Conservation (phyloP, 495 filamentous ascomycete genomes). For the Tuber calosporum region DNA sequence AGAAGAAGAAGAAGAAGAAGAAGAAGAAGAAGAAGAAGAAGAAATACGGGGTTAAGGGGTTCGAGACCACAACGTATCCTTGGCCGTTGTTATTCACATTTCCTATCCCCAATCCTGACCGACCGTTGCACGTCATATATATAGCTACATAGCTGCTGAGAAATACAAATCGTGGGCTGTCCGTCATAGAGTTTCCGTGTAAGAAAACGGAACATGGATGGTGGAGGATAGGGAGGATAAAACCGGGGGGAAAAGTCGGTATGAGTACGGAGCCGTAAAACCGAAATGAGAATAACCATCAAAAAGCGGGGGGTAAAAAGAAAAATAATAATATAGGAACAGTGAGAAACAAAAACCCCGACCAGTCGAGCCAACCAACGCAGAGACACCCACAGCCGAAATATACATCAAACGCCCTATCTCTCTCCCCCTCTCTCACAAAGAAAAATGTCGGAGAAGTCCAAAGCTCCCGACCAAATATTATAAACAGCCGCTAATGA, state of each 20-base stretch:
- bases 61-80: conserved; percentile 29
- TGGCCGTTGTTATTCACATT: conserved; percentile 20
- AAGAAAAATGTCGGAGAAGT: conserved; percentile 21
- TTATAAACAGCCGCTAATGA: conserved; percentile 25
- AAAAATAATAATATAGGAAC: conserved; percentile 24
- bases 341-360: conserved; percentile 21
- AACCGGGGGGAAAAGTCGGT: neutral
- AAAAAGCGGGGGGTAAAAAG: conserved; percentile 18
- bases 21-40: too few species aligned
- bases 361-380: conserved; percentile 18
- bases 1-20: too few species aligned
- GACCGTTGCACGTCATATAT: conserved; percentile 26
- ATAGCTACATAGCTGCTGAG: conserved; percentile 36
- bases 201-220: conserved; percentile 20
- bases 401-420: conserved; percentile 30
- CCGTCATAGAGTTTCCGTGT: conserved; percentile 26
- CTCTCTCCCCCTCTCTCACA: conserved; percentile 19
- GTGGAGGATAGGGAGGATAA: neutral
- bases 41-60: conserved; percentile 6
- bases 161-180: conserved; percentile 30
- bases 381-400: conserved; percentile 1
- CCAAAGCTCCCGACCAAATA: conserved; percentile 24
- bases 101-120: conserved; percentile 27
- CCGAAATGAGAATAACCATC: conserved; percentile 10
- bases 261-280: neutral